Evolutionary conservation across 1,139 yeast species (phyloP).

Genomic region (Yamadazyma conglobata): DNA sequence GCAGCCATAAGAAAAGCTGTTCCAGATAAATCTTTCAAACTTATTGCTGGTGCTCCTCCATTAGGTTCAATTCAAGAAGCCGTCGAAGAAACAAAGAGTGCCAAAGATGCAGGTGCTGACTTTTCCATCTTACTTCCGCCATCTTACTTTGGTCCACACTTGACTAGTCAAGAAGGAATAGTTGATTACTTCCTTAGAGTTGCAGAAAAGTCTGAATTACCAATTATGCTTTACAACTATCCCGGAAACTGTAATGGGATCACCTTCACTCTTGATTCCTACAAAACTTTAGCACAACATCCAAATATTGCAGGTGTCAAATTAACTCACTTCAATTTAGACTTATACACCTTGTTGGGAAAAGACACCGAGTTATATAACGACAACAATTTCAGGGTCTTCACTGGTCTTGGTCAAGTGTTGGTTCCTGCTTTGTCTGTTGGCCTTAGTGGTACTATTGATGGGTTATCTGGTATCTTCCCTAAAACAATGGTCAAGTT

Average conservation of each 20-base stretch:
- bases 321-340: constrained; percentile 40
- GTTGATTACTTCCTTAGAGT: constrained; percentile 29
- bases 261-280: constrained; percentile 31
- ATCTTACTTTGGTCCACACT: constrained; percentile 31
- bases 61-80: constrained; percentile 26
- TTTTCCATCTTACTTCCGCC: constrained; percentile 31
- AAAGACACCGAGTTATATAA: constrained; percentile 27
- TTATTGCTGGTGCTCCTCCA: constrained; percentile 37
- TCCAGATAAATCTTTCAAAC: constrained; percentile 25
- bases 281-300: constrained; percentile 27
- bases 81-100: constrained; percentile 24
- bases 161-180: constrained; percentile 33
- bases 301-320: constrained; percentile 37
- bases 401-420: constrained; percentile 49
- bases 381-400: constrained; percentile 33
- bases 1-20: constrained; percentile 20
- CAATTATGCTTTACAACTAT: constrained; percentile 33
- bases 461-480: constrained; percentile 41
- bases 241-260: constrained; percentile 41
- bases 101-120: constrained; percentile 34
- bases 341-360: constrained; percentile 35
- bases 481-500: constrained; percentile 38
- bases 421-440: constrained; percentile 41
- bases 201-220: constrained; percentile 30
- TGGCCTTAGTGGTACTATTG: constrained; percentile 45